Base-by-base conservation (phyloP, 441 rosid species). In the Erysimum cheiri region DNA sequence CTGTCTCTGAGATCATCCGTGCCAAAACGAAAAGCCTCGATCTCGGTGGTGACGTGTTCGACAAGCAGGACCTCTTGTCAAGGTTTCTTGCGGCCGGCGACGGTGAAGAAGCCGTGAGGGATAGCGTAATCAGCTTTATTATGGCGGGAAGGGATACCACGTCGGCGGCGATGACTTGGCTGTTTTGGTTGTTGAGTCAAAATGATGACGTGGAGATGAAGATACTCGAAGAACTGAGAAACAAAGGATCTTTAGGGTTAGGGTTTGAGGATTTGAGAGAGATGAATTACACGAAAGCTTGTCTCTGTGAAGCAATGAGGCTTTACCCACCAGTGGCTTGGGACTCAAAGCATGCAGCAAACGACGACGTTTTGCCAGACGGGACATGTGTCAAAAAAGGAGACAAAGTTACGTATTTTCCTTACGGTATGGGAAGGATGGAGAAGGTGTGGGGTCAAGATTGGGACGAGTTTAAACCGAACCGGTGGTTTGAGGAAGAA, bases 381-480 rank as follows among this genome's bases (percentile, higher is more conserved):
- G 91, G 92, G 8, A 91, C 98, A 24, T 60, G 12, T 1, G 89
- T 93, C 0, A 24, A 64, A 29, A 81, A 53, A 31, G 98, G 98
- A 37, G 93, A 91, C 52, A 84, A 96, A 50, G 96, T 91, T 6
- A 87, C 98, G 4, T 93, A 93, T 37, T 87, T 85, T 32, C 98
- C 97, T 0, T 89, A 89, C 24, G 94, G 96, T 5, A 91, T 93
- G 98, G 98, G 97, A 15, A 87, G 98, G 73, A 89, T 93, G 98
- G 87, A 86, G 78, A 72, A 36, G 7, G 36, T 91, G 26, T 93
- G 96, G 98, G 97, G 98, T 0, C 72, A 81, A 73, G 86, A 93
- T 28, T 66, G 86, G 77, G 59, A 77, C 1, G 82, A 91, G 72
- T 93, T 93, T 48, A 85, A 77, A 80, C 97, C 97, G 11, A 81